Base-by-base conservation (phyloP, 441 rosid genomes). In the Erodium moschatum region DNA sequence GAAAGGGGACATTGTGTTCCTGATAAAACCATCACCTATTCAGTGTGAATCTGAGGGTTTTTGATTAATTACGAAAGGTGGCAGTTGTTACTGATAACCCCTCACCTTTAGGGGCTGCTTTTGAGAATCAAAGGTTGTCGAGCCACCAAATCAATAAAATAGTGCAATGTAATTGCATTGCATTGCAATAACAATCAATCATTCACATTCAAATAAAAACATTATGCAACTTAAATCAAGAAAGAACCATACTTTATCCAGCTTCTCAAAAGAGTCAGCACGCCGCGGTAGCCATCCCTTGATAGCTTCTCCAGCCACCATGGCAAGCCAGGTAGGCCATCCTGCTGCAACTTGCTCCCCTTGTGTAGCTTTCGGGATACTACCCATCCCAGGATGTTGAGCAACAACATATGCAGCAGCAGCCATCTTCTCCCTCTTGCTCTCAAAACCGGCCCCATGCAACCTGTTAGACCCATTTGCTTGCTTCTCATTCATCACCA, bases 281-380 rank as follows among this genome's bases (percentile, higher is more conserved):
- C 95, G 96, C 7, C 98, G 83, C 0, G 98, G 98, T 76, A 89
- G 60, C 98, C 98, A 93, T 54, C 98, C 97, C 69, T 73, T 81
- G 71, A 93, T 93, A 67, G 98, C 97, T 76, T 89, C 98, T 62
- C 96, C 98, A 69, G 98, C 97, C 40, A 94, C 98, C 20, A 89
- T 79, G 29, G 93, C 91, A 72, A 94, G 77, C 98, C 98, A 94
- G 44, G 93, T 81, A 71, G 98, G 97, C 98, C 98, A 94, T 16
- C 98, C 98, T 1, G 97, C 98, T 0, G 98, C 96, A 74, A 91
- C 90, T 75, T 91, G 90, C 81, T 94, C 97, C 42, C 96, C 93
- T 86, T 94, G 92, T 16, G 70, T 80, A 70, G 91, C 89, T 74
- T 88, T 94, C 0, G 88, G 93, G 64, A 91, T 74, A 20, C 76